phyloP scores from a whole-genome alignment of 169 alveolate species.

The Cryptosporidium viatorum region DNA sequence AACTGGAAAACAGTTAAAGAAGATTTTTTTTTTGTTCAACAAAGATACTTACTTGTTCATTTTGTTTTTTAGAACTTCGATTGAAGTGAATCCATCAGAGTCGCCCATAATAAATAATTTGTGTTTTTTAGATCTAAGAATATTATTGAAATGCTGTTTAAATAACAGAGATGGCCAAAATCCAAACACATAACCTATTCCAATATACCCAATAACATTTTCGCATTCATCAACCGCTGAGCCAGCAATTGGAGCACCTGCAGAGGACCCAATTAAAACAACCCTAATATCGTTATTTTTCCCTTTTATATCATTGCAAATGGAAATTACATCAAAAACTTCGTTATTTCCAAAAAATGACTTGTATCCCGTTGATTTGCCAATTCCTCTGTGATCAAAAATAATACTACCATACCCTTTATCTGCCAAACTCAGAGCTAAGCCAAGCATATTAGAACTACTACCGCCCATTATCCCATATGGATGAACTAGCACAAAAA shows the following conservation, averaged over 20 bases:
- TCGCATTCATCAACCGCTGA: constrained; percentile 78
- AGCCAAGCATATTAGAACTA: constrained; percentile 73
- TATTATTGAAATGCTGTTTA: constrained; percentile 76
- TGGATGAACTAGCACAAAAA: constrained; percentile 73
- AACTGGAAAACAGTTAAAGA: constrained; percentile 42
- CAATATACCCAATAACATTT: constrained; percentile 78
- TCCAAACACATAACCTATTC: constrained; percentile 81
- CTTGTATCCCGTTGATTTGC: constrained; percentile 78
- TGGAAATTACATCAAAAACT: constrained; percentile 77
- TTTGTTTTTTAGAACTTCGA: constrained; percentile 55
- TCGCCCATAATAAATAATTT: constrained; percentile 79
- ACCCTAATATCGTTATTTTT: constrained; percentile 34
- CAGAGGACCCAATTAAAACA: constrained; percentile 82
- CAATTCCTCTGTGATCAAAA: constrained; percentile 80
- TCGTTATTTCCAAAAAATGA: constrained; percentile 77
- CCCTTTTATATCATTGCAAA: constrained; percentile 70
- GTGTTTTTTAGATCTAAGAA: constrained; percentile 74
- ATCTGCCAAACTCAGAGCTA: constrained; percentile 76
- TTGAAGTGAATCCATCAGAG: constrained; percentile 78
- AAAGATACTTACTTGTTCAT: constrained; percentile 75
- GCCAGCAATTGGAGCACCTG: constrained; percentile 83
- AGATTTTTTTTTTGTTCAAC: neutral
- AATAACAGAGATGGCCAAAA: constrained; percentile 78
- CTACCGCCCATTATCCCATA: constrained; percentile 72
- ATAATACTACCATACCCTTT: constrained; percentile 77